Conservation (phyloP, 805 yeast genomes). For the Candida sithepensis region DNA sequence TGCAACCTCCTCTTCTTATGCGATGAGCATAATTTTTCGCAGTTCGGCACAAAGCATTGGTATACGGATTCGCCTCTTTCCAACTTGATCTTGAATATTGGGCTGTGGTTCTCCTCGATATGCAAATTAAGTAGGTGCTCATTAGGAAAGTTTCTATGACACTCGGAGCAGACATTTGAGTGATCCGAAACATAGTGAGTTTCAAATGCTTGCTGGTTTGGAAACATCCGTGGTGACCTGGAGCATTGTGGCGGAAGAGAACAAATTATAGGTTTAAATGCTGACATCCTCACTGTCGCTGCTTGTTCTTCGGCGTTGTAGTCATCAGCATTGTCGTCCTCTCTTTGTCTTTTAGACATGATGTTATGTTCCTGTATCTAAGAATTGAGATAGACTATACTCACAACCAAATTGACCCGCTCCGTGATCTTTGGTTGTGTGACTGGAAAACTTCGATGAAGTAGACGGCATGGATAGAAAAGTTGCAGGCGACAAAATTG, state of each 20-base stretch:
- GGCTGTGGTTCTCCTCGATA: constrained; percentile 50
- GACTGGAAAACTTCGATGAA: too few species aligned
- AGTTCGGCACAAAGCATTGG: constrained; percentile 40
- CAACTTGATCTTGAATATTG: constrained; percentile 35
- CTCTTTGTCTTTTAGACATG: constrained; percentile 9
- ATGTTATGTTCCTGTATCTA: neutral
- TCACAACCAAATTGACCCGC: too few species aligned
- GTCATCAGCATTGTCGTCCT: constrained; percentile 7
- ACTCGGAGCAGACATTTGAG: constrained; percentile 34
- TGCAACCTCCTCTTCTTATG: constrained; percentile 43
- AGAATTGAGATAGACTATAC: too few species aligned
- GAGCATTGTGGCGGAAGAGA: constrained; percentile 22
- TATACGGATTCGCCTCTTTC: constrained; percentile 38
- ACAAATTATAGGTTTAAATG: constrained; percentile 9
- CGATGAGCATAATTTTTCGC: constrained; percentile 37
- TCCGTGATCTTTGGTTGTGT: too few species aligned
- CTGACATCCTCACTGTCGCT: neutral
- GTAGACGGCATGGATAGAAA: too few species aligned
- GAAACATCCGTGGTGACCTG: constrained; percentile 10
- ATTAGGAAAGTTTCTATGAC: constrained; percentile 42
- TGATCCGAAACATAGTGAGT: constrained; percentile 26
- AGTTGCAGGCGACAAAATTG: too few species aligned
- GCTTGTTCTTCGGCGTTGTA: neutral
- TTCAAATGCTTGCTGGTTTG: constrained; percentile 12
- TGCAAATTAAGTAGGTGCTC: constrained; percentile 42